Percentiles rank a stretch among this genome's conserved stretches.
phyloP scores from a whole-genome alignment of 441 rosid species.

The Viola pubescens region DNA sequence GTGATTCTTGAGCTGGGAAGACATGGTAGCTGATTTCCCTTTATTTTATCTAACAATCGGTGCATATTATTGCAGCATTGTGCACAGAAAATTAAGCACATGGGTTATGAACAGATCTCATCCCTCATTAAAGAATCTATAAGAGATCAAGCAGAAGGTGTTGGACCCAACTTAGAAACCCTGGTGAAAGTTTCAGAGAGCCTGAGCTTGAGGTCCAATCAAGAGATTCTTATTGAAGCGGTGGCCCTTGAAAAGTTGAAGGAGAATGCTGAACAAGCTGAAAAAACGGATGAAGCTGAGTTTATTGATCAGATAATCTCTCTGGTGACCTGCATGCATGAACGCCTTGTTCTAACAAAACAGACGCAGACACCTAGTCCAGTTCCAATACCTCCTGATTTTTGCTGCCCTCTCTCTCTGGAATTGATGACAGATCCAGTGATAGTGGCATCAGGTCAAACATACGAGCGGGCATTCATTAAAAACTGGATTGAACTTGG shows the following conservation, averaged over 20 bases:
- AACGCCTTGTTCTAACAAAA: constrained; percentile 47
- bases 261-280: constrained; percentile 70
- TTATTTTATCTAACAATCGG: constrained; percentile 17
- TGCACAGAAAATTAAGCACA: constrained; percentile 53
- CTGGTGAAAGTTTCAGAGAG: constrained; percentile 54
- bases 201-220: constrained; percentile 72
- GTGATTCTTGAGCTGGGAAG: constrained; percentile 10
- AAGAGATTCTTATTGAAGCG: constrained; percentile 82
- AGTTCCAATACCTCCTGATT: constrained; percentile 72
- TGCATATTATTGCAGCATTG: constrained; percentile 45
- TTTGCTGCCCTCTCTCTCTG: constrained; percentile 87
- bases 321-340: constrained; percentile 57
- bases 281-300: constrained; percentile 50
- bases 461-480: constrained; percentile 81
- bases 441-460: constrained; percentile 87
- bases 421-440: constrained; percentile 98
- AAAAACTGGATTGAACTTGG: constrained; percentile 87
- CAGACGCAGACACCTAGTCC: constrained; percentile 57
- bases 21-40: constrained; percentile 4
- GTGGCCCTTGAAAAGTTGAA: constrained; percentile 78
- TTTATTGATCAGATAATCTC: constrained; percentile 57
- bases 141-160: constrained; percentile 45
- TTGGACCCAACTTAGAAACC: constrained; percentile 51
- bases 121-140: constrained; percentile 43
- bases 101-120: constrained; percentile 45